Conservation (phyloP, 176 grass and related monocot species). For the Aegilops umbellulata region DNA sequence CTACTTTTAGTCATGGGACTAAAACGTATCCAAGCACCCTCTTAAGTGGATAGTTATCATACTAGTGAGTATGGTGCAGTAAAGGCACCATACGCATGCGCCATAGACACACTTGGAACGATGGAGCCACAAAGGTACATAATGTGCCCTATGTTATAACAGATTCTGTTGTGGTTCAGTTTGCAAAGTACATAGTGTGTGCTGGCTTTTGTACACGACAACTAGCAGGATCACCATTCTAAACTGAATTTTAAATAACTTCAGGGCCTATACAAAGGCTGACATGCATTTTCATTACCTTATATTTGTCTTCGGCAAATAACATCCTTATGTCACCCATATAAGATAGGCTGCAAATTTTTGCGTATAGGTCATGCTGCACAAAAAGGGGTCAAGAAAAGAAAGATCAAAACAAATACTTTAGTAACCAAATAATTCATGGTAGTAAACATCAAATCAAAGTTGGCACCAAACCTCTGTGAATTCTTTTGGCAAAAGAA, state of each 20-base stretch:
- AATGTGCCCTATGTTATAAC: not conserved
- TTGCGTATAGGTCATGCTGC: constrained; percentile 81
- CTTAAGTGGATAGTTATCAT: not conserved
- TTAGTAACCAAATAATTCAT: constrained; percentile 14
- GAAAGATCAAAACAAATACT: constrained; percentile 27
- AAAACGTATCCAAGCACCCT: too few relatives aligned
- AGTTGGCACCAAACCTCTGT: constrained; percentile 53
- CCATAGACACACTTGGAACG: not conserved
- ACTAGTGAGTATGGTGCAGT: not conserved
- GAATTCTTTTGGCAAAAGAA: constrained; percentile 78
- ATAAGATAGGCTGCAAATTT: constrained; percentile 89
- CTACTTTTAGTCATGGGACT: too few relatives aligned
- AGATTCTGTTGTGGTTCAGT: not conserved
- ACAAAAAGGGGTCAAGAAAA: not conserved
- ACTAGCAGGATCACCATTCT: constrained; percentile 5
- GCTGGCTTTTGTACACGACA: constrained; percentile 9
- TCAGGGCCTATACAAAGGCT: not conserved
- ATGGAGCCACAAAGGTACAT: not conserved
- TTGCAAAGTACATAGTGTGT: not conserved
- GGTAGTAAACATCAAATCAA: constrained; percentile 24
- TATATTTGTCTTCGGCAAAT: constrained; percentile 94
- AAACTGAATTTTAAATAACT: constrained; percentile 2
- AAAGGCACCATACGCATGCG: not conserved
- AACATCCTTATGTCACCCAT: constrained; percentile 95
- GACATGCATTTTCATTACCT: constrained; percentile 38